Evolutionary conservation across 2,329 filamentous ascomycete genomes (phyloP).

Genomic region (Didymella pinodella): DNA sequence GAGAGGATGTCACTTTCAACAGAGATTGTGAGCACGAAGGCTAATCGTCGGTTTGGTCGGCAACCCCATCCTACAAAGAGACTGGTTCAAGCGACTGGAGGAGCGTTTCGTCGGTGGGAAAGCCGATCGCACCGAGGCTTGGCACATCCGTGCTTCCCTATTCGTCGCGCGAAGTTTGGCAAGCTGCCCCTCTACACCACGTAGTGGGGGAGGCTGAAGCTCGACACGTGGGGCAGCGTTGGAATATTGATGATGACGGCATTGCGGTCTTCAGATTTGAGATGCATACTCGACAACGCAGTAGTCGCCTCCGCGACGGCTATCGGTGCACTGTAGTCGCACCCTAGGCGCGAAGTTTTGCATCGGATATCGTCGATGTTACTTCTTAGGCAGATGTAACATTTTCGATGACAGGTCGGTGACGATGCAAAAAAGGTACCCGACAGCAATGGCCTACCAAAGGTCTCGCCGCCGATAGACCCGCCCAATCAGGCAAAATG

Average conservation of each 20-base stretch:
- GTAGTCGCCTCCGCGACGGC: neutral
- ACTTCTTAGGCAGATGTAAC: slow-evolving; percentile 3
- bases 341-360: slow-evolving; percentile 1
- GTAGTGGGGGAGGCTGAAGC: slow-evolving; percentile 20
- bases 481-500: slow-evolving; percentile 35
- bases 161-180: slow-evolving; percentile 15
- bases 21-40: neutral
- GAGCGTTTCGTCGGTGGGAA: slow-evolving; percentile 8
- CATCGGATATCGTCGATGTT: slow-evolving; percentile 5
- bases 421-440: slow-evolving; percentile 28
- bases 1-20: neutral
- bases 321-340: neutral
- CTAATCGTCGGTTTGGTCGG: slow-evolving; percentile 15
- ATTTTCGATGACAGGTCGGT: slow-evolving; percentile 37
- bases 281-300: slow-evolving; percentile 1
- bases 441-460: slow-evolving; percentile 20
- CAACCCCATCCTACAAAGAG: slow-evolving; percentile 17
- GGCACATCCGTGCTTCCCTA: neutral
- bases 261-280: slow-evolving; percentile 9
- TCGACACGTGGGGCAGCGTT: slow-evolving; percentile 15
- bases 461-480: slow-evolving; percentile 12
- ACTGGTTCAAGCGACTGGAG: slow-evolving; percentile 13
- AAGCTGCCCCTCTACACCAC: slow-evolving; percentile 13
- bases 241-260: slow-evolving; percentile 16
- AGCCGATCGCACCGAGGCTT: slow-evolving; percentile 15